These are phyloP conservation scores for Fraxinus dipetala DNA, from an alignment of 305 asterid species.

Conservation along the genomic window DNA sequence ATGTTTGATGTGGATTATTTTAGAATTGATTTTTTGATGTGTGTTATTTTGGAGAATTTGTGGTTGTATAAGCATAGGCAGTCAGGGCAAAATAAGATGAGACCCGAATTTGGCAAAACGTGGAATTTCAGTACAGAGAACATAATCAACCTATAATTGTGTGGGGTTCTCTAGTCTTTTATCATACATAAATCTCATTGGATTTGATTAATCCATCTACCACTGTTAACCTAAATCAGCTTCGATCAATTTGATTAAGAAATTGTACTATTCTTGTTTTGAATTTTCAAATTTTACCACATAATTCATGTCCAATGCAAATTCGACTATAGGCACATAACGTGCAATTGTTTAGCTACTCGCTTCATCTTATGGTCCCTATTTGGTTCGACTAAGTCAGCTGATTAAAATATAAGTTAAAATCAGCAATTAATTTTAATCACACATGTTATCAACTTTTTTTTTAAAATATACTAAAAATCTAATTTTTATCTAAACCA, in stretches of 20 bases:
- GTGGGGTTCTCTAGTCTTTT: not conserved
- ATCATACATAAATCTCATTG: not conserved
- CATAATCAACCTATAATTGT: not conserved
- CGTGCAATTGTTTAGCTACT: not conserved
- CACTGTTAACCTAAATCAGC: not conserved
- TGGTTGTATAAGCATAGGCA: not conserved
- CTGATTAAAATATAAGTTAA: not conserved
- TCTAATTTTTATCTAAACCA: not conserved
- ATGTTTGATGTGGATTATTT: not conserved
- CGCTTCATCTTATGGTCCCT: not conserved
- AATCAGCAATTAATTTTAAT: no score
- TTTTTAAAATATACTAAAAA: not conserved
- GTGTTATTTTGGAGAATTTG: not conserved
- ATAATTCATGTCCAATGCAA: not conserved
- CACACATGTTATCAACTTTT: not conserved
- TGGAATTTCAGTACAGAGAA: conserved; percentile 5
- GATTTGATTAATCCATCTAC: not conserved
- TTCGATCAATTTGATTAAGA: not conserved
- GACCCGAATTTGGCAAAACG: conserved; percentile 19
- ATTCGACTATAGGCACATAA: not conserved
- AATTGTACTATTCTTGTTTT: not conserved
- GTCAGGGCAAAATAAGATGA: not conserved
- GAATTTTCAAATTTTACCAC: not conserved
- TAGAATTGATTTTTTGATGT: not conserved
- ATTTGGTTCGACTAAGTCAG: not conserved